Conservation (phyloP, 1,284 basidiomycete genomes). For the Dichomitus squalens region DNA sequence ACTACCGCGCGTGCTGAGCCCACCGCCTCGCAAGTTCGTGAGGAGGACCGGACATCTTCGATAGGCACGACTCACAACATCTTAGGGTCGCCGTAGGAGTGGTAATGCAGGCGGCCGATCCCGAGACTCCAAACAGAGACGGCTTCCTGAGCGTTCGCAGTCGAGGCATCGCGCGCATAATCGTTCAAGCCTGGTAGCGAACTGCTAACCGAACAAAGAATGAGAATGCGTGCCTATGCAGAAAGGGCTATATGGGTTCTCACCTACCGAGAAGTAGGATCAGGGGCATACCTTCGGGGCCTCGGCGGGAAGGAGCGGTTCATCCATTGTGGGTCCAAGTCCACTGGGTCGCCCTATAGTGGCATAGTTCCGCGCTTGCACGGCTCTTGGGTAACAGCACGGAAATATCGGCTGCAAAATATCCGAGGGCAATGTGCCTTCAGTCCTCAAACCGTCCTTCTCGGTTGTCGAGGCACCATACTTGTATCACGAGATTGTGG, state of each 20-base stretch:
- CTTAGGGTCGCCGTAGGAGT: background rate
- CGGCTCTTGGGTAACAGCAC: background rate
- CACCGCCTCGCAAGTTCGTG: background rate
- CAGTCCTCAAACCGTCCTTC: background rate
- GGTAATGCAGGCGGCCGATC: background rate
- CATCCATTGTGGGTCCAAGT: slow-evolving; percentile 18
- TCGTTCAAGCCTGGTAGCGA: background rate
- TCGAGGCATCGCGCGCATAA: slow-evolving; percentile 5
- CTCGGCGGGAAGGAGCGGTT: slow-evolving; percentile 4
- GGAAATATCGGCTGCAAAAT: background rate
- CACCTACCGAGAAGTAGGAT: background rate
- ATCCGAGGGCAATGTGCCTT: background rate
- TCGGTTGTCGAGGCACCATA: background rate
- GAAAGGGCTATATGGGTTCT: slow-evolving; percentile 2
- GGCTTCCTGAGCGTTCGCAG: background rate
- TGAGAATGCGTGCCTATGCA: background rate
- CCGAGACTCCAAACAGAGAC: background rate
- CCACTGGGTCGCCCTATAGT: background rate
- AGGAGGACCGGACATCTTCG: background rate
- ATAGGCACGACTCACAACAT: background rate
- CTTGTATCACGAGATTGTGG: background rate
- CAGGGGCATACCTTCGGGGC: background rate
- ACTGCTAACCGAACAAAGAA: background rate
- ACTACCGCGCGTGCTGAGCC: background rate
- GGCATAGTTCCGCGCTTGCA: slow-evolving; percentile 5